Conservation (phyloP, 2,329 filamentous ascomycete species). For the Epichloe aotearoae region DNA sequence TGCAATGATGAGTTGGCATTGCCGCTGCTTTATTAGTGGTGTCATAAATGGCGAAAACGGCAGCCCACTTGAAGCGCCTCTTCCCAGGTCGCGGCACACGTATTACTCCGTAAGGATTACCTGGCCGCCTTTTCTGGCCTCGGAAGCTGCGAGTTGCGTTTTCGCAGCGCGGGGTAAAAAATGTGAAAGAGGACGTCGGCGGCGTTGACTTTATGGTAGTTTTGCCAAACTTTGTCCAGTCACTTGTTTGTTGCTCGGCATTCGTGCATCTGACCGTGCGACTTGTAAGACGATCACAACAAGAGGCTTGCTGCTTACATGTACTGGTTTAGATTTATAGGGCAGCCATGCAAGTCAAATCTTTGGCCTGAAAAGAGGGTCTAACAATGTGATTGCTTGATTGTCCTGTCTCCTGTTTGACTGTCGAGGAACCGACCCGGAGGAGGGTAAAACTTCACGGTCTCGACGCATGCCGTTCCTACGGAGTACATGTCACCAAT, state of each 20-base stretch:
- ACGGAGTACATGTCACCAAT: no score
- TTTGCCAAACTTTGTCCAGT: background rate
- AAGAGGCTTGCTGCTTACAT: no score
- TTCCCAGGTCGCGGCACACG: slow-evolving; percentile 1
- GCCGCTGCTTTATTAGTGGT: slow-evolving; percentile 19
- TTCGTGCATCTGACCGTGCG: background rate
- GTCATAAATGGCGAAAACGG: slow-evolving; percentile 12
- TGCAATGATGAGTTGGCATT: slow-evolving; percentile 71
- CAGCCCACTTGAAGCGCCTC: slow-evolving; percentile 4
- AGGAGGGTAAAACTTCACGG: background rate
- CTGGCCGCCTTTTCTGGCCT: slow-evolving; percentile 7
- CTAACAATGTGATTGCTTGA: background rate
- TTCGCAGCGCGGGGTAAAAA: slow-evolving; percentile 2
- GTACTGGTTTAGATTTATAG: no score
- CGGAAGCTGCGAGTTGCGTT: slow-evolving; percentile 2
- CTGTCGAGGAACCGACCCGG: background rate
- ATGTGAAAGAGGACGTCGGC: slow-evolving; percentile 2
- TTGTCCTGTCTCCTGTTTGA: background rate
- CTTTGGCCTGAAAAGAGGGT: background rate
- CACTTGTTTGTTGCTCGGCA: background rate
- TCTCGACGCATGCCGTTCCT: background rate
- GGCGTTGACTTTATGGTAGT: background rate
- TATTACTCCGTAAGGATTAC: background rate
- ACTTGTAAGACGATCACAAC: no score
- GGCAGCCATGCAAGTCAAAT: no score